Percentiles rank a stretch among this genome's conserved stretches.
These are phyloP conservation scores for Syzygium oleosum DNA, from an alignment of 345 rosid species.

Conservation along the genomic window DNA sequence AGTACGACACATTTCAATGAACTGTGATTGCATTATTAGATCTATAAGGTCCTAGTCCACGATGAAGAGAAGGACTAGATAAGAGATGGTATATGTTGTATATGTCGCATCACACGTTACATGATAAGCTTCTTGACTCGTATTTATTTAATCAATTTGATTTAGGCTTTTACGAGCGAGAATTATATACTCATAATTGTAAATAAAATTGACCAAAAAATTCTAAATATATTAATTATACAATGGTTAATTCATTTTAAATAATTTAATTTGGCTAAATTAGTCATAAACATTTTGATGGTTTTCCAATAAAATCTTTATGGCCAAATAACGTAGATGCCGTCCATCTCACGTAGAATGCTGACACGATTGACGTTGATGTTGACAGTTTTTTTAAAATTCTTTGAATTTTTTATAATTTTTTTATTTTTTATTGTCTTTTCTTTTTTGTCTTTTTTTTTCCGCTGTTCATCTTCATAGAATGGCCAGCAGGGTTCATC, in stretches of 20 bases:
- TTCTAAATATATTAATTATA: too few relatives aligned
- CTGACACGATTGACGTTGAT: accelerated
- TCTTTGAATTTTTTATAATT: too few relatives aligned
- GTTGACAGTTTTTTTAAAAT: too few relatives aligned
- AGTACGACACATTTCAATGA: neutral
- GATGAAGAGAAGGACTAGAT: neutral
- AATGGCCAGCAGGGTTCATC: neutral
- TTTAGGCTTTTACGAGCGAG: neutral
- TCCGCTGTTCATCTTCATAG: neutral
- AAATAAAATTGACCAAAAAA: too few relatives aligned
- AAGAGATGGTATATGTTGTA: neutral
- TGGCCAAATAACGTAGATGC: too few relatives aligned
- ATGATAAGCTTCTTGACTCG: neutral
- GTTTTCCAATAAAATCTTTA: neutral
- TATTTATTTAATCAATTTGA: neutral
- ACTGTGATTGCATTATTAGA: neutral
- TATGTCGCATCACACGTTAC: neutral
- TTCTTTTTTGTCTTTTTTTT: too few relatives aligned
- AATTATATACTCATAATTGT: neutral
- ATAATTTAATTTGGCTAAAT: too few relatives aligned
- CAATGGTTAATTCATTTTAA: too few relatives aligned
- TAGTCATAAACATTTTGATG: too few relatives aligned
- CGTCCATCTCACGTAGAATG: too few relatives aligned
- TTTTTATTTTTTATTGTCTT: too few relatives aligned
- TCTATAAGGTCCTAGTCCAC: neutral